A percentile compares a stretch with the other conserved stretches of the same genome.
Evolutionary conservation across 2,329 filamentous ascomycete genomes (phyloP).

Genomic region (Xenosphaeropsis pyriputrescens): DNA sequence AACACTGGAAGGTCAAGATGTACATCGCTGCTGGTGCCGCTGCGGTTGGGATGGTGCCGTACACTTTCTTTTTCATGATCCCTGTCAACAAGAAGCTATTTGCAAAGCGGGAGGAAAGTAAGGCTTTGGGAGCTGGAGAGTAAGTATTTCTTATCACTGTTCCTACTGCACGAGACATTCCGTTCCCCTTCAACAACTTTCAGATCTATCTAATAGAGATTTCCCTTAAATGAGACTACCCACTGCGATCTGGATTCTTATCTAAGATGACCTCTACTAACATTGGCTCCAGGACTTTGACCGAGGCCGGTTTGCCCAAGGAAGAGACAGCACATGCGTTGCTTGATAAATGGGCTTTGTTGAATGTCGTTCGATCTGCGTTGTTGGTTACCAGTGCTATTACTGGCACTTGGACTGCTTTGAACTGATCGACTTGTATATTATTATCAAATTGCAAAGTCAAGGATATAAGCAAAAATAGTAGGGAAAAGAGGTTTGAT

Average conservation of each 20-base stretch:
- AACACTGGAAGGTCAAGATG: slow-evolving; percentile 2
- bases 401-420: slow-evolving; percentile 16
- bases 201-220: no score
- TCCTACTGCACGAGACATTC: no score
- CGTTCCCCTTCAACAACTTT: no score
- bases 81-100: slow-evolving; percentile 32
- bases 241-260: no score
- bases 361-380: slow-evolving; percentile 30
- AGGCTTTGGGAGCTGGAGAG: slow-evolving; percentile 11
- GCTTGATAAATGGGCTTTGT: slow-evolving; percentile 37
- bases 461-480: no score
- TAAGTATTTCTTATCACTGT: no score
- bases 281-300: slow-evolving; percentile 15
- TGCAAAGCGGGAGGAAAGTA: slow-evolving; percentile 24
- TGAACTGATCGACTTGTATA: slow-evolving; percentile 3
- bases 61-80: slow-evolving; percentile 30
- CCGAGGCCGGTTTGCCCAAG: slow-evolving; percentile 21
- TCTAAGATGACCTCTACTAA: no score
- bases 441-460: no score
- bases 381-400: slow-evolving; percentile 14
- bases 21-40: slow-evolving; percentile 31
- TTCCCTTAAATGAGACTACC: no score
- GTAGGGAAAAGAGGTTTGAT: no score
- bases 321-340: slow-evolving; percentile 32
- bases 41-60: slow-evolving; percentile 32